A percentile compares a stretch with the other conserved stretches of the same genome.
Evolutionary conservation across 2,329 filamentous ascomycete species (phyloP).

Genomic region (Metarhizium guizhouense): DNA sequence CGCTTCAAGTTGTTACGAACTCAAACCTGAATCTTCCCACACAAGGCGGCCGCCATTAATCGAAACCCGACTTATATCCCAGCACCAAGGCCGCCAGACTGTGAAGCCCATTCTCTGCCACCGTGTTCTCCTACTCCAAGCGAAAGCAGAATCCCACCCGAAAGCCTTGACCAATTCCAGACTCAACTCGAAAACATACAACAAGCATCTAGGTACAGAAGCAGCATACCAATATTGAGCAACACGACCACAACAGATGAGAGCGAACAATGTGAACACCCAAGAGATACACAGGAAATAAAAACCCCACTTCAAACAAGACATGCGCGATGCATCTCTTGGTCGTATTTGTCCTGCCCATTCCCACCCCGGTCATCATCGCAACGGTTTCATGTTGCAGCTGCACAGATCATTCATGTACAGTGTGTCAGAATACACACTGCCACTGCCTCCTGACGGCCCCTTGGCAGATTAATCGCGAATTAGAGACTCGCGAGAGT

Average conservation of each 20-base stretch:
- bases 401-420: background rate
- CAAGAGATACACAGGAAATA: constrained; percentile 1
- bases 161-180: background rate
- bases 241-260: background rate
- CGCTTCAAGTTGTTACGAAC: background rate
- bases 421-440: background rate
- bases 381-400: background rate
- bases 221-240: background rate
- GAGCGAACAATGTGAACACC: background rate
- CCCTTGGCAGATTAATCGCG: background rate
- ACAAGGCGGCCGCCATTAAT: background rate
- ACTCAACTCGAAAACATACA: background rate
- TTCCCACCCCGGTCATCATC: background rate
- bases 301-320: background rate
- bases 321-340: background rate
- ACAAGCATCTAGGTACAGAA: constrained; percentile 6
- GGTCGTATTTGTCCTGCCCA: background rate
- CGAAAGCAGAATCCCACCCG: background rate
- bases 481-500: background rate
- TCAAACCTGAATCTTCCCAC: background rate
- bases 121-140: background rate
- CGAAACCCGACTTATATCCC: background rate
- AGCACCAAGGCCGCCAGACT: background rate
- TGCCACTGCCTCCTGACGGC: background rate
- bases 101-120: background rate